Evolutionary conservation across 2,329 filamentous ascomycete species (phyloP), one percentile per base, ranked within the genome.

Genomic region (Trichoderma oligosporum): DNA sequence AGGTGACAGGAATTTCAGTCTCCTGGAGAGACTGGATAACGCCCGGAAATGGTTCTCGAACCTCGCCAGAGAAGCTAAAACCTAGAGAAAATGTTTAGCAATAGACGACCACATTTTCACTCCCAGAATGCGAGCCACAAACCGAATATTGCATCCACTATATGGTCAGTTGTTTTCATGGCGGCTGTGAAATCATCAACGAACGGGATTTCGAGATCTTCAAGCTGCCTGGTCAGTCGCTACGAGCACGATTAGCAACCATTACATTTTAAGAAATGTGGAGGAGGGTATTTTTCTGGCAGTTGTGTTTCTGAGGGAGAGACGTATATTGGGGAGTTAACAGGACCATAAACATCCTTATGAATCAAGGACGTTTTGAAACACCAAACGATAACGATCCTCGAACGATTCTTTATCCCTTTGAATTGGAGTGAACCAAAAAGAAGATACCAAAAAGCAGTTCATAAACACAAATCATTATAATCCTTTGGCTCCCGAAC

Each of bases 131-230:
- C n/a, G 42, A 57, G 38, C 25, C 14, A 73, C 75, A 44, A 71
- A 88, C 89, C 91, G 69, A 99, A 99, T 61, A 99, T 90, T 8
- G 94, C 91, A 72, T 99, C 94, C 58, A 99, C 78, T 53, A 99
- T 75, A 63, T 96, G 88, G 68, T 97, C 88, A 2, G 88, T 81
- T 53, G 83, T 78, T 44, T 78, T 73, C 6, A 96, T 70, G 4
- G 89, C 86, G 4, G 75, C 65, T 2, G 78, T 69, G 65, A 97
- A 96, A 71, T 97, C 89, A 14, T 89, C 81, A 14, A 87, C 86
- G 70, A 97, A 96, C 1, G 89, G 89, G 25, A 99, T 79, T 9
- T 86, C 80, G 56, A 97, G 84, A 68, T 93, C 87, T 66, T 87
- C 82, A 7, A 97, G 83, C 74, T 99, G 94, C 63, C 85, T 94